Evolutionary conservation across 2,329 filamentous ascomycete species (phyloP).

Genomic region (Aspergillus pseudoviridinutans): DNA sequence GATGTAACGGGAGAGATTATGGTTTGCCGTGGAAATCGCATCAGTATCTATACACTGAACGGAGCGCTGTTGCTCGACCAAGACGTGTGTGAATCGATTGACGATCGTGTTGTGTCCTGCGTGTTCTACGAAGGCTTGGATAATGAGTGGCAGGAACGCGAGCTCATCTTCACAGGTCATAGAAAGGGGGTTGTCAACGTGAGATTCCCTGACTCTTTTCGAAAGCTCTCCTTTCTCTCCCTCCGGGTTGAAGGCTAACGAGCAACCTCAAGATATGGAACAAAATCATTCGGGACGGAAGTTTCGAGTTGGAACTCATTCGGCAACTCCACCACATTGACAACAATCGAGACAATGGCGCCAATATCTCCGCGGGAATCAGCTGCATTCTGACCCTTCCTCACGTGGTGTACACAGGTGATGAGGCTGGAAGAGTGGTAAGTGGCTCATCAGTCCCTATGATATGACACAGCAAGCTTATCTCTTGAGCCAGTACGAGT

Average conservation of each 20-base stretch:
- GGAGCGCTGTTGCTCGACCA: slow-evolving; percentile 78
- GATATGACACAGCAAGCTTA: neutral
- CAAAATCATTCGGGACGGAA: slow-evolving; percentile 55
- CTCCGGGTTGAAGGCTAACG: slow-evolving; percentile 6
- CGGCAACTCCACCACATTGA: slow-evolving; percentile 80
- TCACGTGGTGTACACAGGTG: slow-evolving; percentile 83
- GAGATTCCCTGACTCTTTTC: slow-evolving; percentile 9
- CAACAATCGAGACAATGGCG: slow-evolving; percentile 57
- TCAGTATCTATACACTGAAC: slow-evolving; percentile 82
- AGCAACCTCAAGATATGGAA: slow-evolving; percentile 49
- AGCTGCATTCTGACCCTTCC: slow-evolving; percentile 83
- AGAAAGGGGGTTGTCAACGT: slow-evolving; percentile 75
- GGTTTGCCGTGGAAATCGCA: slow-evolving; percentile 70
- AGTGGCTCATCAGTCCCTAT: slow-evolving; percentile 37
- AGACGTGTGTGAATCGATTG: slow-evolving; percentile 66
- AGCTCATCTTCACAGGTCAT: slow-evolving; percentile 86
- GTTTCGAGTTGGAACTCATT: slow-evolving; percentile 73
- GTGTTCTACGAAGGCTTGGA: slow-evolving; percentile 89
- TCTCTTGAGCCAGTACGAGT: slow-evolving; percentile 47
- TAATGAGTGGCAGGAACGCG: slow-evolving; percentile 87
- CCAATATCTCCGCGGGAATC: slow-evolving; percentile 61
- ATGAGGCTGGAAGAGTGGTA: slow-evolving; percentile 88
- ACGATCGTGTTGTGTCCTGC: slow-evolving; percentile 75
- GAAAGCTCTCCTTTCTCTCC: slow-evolving; percentile 15
- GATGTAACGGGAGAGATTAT: slow-evolving; percentile 88